phyloP scores from a whole-genome alignment of 805 yeast genomes.

The Vanderwaltozyma tropicalis region DNA sequence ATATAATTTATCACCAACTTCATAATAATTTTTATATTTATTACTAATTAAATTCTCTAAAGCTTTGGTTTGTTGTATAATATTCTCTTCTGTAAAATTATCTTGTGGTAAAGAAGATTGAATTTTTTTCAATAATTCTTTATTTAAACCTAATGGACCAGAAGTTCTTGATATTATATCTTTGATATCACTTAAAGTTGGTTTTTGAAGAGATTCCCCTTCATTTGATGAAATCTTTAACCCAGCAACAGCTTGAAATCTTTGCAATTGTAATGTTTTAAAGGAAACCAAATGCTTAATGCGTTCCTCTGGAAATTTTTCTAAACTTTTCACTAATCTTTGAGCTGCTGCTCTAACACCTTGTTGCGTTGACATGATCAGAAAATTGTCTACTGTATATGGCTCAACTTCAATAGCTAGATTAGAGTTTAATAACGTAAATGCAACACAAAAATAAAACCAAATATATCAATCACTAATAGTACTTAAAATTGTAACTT shows the following conservation, averaged over 20 bases:
- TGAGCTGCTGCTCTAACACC: conserved; percentile 28
- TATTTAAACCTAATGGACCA: conserved; percentile 35
- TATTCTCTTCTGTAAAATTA: conserved; percentile 38
- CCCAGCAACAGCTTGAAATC: conserved; percentile 45
- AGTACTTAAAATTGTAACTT: not conserved
- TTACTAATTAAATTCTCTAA: conserved; percentile 47
- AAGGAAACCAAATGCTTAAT: conserved; percentile 61
- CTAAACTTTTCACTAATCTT: conserved; percentile 46
- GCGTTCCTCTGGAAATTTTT: conserved; percentile 58
- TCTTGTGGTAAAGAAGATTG: conserved; percentile 37
- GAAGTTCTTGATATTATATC: conserved; percentile 29
- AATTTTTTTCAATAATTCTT: conserved; percentile 37
- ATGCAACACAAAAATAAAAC: no score
- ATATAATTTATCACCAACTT: conserved; percentile 53
- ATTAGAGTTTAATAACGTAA: no score
- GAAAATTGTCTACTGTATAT: no score
- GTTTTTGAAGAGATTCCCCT: conserved; percentile 25
- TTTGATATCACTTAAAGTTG: conserved; percentile 33
- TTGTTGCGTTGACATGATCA: conserved; percentile 2
- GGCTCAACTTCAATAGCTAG: no score
- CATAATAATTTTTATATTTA: conserved; percentile 53
- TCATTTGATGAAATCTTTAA: conserved; percentile 32
- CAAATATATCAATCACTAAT: not conserved
- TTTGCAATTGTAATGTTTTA: conserved; percentile 52
- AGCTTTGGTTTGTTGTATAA: conserved; percentile 47